Evolutionary conservation across 2,329 filamentous ascomycete genomes (phyloP).

Genomic region (Talaromyces albobiverticillius): DNA sequence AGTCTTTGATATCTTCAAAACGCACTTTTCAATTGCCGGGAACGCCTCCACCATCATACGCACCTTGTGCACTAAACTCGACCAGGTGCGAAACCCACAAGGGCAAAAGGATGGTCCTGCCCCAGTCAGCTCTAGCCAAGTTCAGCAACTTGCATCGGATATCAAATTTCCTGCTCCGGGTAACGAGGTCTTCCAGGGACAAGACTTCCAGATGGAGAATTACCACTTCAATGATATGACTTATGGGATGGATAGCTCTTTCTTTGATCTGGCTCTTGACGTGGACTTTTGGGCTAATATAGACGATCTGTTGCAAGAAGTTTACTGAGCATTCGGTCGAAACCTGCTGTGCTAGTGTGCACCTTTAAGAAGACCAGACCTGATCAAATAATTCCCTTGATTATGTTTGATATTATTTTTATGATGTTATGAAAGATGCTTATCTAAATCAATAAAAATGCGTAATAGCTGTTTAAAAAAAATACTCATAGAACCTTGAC

Average conservation of each 20-base stretch:
- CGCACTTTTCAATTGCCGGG: slow-evolving; percentile 38
- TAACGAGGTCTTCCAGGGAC: background rate
- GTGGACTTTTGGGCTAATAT: slow-evolving; percentile 17
- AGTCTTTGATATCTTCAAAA: slow-evolving; percentile 33
- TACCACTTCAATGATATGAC: background rate
- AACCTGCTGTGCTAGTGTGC: too few relatives aligned
- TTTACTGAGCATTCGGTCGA: slow-evolving; percentile 8
- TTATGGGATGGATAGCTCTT: background rate
- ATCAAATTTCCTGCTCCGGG: background rate
- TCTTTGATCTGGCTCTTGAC: slow-evolving; percentile 16
- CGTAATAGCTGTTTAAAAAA: too few relatives aligned
- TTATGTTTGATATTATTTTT: too few relatives aligned
- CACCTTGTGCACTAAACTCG: slow-evolving; percentile 16
- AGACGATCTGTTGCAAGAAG: slow-evolving; percentile 12
- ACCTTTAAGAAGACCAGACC: too few relatives aligned
- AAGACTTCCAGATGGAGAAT: background rate
- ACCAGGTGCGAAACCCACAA: background rate
- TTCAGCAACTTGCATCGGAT: background rate
- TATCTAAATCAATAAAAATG: too few relatives aligned
- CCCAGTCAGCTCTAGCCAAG: background rate
- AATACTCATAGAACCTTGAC: too few relatives aligned
- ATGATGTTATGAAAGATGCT: too few relatives aligned
- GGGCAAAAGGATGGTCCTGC: background rate
- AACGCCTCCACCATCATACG: slow-evolving; percentile 25
- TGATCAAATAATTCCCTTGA: too few relatives aligned